Conservation (phyloP, 805 yeast species). For the Ogataea angusta region DNA sequence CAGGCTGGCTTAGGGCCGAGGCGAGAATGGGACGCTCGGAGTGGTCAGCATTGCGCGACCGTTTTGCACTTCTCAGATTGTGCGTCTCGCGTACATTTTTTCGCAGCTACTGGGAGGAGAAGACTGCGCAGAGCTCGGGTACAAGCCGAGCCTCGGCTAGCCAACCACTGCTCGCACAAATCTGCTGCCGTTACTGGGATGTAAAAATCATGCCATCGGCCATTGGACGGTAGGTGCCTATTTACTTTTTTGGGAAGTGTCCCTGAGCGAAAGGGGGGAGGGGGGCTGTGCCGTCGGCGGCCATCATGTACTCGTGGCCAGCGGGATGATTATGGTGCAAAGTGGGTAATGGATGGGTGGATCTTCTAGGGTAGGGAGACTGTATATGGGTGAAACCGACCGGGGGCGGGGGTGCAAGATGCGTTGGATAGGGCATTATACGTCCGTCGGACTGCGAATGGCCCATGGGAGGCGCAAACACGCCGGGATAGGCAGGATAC, state of each 20-base stretch:
- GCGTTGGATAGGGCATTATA: not conserved
- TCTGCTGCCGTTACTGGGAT: too few species aligned
- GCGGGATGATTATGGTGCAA: not conserved
- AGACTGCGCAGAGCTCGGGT: not conserved
- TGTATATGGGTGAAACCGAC: conserved; percentile 1
- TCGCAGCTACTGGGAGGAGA: not conserved
- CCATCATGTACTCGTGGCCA: not conserved
- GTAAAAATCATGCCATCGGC: too few species aligned
- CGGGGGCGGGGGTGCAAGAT: conserved; percentile 1
- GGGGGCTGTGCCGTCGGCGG: not conserved
- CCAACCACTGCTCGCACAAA: too few species aligned
- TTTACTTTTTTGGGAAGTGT: not conserved
- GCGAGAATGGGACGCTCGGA: too few species aligned
- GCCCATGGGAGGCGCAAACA: conserved; percentile 5
- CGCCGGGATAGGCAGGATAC: conserved; percentile 11
- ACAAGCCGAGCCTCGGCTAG: too few species aligned
- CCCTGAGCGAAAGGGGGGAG: not conserved
- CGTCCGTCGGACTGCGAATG: conserved; percentile 1
- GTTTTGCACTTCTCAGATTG: not conserved
- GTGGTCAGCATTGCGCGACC: too few species aligned
- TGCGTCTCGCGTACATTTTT: not conserved
- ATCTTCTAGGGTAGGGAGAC: not conserved
- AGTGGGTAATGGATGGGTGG: not conserved
- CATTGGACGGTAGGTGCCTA: not conserved
- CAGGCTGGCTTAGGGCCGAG: too few species aligned